These are phyloP conservation scores for Rhodotorula glutinis DNA, from an alignment of 1,284 basidiomycete genomes.

Conservation along the genomic window DNA sequence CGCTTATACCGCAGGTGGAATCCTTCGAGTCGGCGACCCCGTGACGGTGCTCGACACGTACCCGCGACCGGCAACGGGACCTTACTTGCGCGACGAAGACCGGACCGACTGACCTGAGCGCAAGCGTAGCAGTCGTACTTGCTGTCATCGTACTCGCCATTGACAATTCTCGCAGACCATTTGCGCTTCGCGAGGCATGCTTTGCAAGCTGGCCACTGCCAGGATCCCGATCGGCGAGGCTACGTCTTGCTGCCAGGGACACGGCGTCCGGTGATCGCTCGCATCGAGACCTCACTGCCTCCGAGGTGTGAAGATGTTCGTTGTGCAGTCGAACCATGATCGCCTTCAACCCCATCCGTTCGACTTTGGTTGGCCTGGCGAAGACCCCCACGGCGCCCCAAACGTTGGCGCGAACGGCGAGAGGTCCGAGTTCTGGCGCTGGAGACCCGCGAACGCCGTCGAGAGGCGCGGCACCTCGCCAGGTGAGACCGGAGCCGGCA, in stretches of 20 bases:
- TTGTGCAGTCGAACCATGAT: no score
- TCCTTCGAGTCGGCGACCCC: slow-evolving; percentile 12
- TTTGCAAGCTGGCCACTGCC: no score
- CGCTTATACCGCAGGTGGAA: slow-evolving; percentile 10
- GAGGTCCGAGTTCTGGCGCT: neutral
- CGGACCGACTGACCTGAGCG: neutral
- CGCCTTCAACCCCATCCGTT: neutral
- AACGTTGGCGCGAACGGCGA: neutral
- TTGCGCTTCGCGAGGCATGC: no score
- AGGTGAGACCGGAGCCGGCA: neutral
- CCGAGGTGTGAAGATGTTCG: no score
- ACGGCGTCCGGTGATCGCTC: no score
- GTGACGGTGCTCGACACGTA: slow-evolving; percentile 19
- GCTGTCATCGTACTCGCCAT: neutral
- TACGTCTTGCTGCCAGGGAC: no score
- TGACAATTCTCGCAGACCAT: no score
- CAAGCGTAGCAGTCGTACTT: neutral
- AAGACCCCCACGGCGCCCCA: neutral
- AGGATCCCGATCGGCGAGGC: no score
- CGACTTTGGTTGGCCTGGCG: neutral
- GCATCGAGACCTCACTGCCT: no score
- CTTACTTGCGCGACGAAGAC: slow-evolving; percentile 19
- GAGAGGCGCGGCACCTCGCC: neutral
- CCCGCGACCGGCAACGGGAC: slow-evolving; percentile 2
- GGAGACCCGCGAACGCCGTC: slow-evolving; percentile 2